These are phyloP conservation scores for Solanum corneliomulleri DNA, from an alignment of 257 asterid species.

Conservation along the genomic window DNA sequence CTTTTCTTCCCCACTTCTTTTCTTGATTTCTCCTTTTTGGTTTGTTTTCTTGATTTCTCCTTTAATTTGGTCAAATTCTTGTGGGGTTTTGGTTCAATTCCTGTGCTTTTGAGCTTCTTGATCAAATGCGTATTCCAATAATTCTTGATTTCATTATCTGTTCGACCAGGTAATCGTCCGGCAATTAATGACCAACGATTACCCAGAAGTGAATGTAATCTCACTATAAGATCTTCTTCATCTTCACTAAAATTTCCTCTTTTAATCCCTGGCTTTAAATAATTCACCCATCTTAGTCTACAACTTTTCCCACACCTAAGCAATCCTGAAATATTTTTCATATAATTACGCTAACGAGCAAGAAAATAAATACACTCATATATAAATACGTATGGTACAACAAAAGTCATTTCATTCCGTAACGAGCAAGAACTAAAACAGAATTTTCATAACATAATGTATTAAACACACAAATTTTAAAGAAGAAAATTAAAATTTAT, in stretches of 20 bases:
- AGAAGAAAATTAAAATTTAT: neutral
- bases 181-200: conserved; percentile 80
- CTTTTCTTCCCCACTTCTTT: neutral
- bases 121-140: conserved; percentile 60
- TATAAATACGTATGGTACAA: neutral
- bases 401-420: neutral
- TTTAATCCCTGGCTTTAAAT: conserved; percentile 62
- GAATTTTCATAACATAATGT: neutral
- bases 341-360: neutral
- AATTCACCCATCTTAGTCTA: conserved; percentile 68
- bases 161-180: conserved; percentile 68
- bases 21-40: neutral
- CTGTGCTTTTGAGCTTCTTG: conserved; percentile 23
- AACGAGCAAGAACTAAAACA: neutral
- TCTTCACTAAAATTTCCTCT: conserved; percentile 52
- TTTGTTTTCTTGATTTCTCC: neutral
- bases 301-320: conserved; percentile 81
- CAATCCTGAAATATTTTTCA: conserved; percentile 19
- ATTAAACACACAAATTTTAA: neutral
- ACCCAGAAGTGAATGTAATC: conserved; percentile 55
- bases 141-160: conserved; percentile 70
- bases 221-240: conserved; percentile 56
- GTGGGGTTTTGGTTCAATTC: conserved; percentile 9
- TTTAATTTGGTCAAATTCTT: neutral
- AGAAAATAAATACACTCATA: neutral